Conservation (phyloP, 139 green algal genomes). For the Chlorella vulgaris region DNA sequence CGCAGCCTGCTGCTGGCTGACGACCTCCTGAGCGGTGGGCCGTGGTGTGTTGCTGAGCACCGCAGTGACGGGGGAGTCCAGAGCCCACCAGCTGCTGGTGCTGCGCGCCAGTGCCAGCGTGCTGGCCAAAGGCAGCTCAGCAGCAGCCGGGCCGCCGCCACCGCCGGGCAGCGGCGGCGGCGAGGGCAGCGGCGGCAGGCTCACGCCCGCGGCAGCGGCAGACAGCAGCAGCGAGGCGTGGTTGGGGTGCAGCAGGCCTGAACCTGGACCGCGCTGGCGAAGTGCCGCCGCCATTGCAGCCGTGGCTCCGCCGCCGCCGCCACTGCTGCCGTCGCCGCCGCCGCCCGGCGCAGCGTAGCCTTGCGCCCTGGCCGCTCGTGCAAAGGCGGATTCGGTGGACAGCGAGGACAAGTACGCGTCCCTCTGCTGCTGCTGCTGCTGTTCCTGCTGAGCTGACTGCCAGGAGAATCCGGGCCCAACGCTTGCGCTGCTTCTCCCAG, state of each 20-base stretch:
- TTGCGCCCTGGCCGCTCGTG: too few species aligned
- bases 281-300: not conserved
- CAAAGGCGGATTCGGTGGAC: too few species aligned
- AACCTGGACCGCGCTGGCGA: not conserved
- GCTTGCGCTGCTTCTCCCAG: too few species aligned
- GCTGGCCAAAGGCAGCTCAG: not conserved
- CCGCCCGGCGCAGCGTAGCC: not conserved
- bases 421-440: not conserved
- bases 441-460: not conserved
- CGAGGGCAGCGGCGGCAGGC: not conserved
- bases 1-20: not conserved
- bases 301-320: not conserved
- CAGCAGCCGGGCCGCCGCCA: not conserved
- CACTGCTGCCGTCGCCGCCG: too few species aligned
- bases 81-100: constrained; percentile 10
- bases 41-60: not conserved
- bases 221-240: constrained; percentile 11
- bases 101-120: not conserved
- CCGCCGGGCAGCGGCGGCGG: not conserved
- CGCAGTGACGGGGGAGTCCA: not conserved
- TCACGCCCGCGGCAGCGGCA: not conserved
- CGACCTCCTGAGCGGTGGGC: not conserved
- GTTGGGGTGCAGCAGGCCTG: not conserved
- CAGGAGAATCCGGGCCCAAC: too few species aligned
- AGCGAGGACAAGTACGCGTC: not conserved